Percentiles rank a stretch among this genome's conserved stretches.
Evolutionary conservation across 306 rosid species (phyloP).

Genomic region (Quercus glauca): DNA sequence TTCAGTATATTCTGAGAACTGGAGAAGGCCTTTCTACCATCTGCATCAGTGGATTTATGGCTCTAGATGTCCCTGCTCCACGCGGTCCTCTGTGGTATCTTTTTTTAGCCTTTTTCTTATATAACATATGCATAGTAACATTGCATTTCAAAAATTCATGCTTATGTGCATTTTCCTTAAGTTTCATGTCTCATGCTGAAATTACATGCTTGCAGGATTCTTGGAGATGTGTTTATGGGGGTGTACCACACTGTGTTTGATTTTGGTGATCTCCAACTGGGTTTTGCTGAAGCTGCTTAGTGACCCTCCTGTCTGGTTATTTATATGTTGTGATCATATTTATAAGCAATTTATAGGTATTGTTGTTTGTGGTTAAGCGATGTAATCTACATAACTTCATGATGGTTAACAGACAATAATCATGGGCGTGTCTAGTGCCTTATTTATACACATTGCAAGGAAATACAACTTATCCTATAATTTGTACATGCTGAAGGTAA

Average conservation of each 20-base stretch:
- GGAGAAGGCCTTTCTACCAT: slow-evolving; percentile 58
- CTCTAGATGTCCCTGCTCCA: slow-evolving; percentile 70
- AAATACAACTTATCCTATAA: neutral
- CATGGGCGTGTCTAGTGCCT: neutral
- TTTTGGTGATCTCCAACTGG: slow-evolving; percentile 58
- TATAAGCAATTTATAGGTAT: neutral
- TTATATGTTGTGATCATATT: neutral
- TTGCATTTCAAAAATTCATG: neutral
- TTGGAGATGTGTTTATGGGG: slow-evolving; percentile 87
- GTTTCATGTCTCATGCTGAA: slow-evolving; percentile 6
- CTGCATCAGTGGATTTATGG: slow-evolving; percentile 83
- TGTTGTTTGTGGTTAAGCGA: neutral
- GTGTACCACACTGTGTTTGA: slow-evolving; percentile 81
- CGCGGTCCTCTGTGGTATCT: slow-evolving; percentile 79
- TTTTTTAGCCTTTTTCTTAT: neutral
- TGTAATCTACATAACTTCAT: neutral
- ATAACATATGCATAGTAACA: neutral
- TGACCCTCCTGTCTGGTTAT: slow-evolving; percentile 1
- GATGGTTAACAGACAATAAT: neutral
- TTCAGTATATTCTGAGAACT: slow-evolving; percentile 76
- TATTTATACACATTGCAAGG: neutral
- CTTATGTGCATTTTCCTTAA: neutral
- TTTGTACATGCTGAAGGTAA: neutral
- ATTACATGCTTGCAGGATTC: slow-evolving; percentile 60
- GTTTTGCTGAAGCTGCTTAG: slow-evolving; percentile 70